These are phyloP conservation scores for Fusarium incarnatum DNA, from an alignment of 2,329 filamentous ascomycete genomes.

Conservation along the genomic window DNA sequence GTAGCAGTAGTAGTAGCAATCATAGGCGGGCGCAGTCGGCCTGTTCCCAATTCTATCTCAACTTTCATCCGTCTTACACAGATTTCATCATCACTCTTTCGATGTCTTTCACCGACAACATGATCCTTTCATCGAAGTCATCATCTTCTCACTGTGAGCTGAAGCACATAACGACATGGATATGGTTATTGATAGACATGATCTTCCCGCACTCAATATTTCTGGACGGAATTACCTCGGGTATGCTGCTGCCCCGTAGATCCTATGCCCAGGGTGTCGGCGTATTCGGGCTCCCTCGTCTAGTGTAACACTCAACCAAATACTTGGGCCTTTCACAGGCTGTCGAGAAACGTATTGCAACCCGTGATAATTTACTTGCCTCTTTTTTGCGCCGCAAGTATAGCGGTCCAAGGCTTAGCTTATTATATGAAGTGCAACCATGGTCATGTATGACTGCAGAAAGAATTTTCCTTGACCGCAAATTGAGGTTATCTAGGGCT, in stretches of 20 bases:
- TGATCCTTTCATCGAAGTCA: neutral
- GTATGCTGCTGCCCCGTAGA: slow-evolving; percentile 18
- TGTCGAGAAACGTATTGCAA: slow-evolving; percentile 21
- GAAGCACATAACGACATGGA: neutral
- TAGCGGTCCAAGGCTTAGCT: slow-evolving; percentile 1
- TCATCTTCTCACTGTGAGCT: neutral
- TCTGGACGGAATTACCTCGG: slow-evolving; percentile 20
- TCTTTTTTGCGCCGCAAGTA: slow-evolving; percentile 19
- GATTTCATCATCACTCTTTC: slow-evolving; percentile 13
- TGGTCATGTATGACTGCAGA: neutral
- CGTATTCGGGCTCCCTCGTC: slow-evolving; percentile 19
- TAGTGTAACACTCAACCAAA: slow-evolving; percentile 27
- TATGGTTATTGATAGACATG: slow-evolving; percentile 23
- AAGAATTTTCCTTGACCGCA: slow-evolving; percentile 4
- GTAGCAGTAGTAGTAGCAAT: slow-evolving; percentile 19
- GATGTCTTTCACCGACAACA: neutral
- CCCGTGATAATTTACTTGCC: neutral
- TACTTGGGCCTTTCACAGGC: slow-evolving; percentile 25
- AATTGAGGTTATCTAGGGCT: slow-evolving; percentile 9
- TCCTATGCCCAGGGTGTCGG: slow-evolving; percentile 10
- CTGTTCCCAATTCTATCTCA: slow-evolving; percentile 4
- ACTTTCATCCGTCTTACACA: slow-evolving; percentile 23
- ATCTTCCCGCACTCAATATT: slow-evolving; percentile 11
- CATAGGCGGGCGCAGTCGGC: slow-evolving; percentile 21
- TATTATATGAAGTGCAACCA: neutral